phyloP scores from a whole-genome alignment of 768 basidiomycete species.

The Mycena vitilis region DNA sequence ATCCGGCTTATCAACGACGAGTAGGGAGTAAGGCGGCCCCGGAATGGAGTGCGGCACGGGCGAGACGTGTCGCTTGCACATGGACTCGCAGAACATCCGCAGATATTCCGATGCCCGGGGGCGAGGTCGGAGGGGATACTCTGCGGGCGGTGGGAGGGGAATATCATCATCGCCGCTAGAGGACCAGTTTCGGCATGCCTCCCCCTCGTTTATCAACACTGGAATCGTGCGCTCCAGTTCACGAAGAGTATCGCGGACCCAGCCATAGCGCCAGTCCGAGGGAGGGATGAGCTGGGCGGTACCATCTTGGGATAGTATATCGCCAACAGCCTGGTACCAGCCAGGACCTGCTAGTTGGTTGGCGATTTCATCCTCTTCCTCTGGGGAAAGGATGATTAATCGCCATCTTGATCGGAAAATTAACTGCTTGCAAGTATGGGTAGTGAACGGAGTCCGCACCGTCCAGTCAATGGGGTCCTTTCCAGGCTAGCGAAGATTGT shows the following conservation, averaged over 20 bases:
- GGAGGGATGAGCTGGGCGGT: slow-evolving; percentile 72
- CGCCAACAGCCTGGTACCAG: slow-evolving; percentile 87
- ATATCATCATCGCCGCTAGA: slow-evolving; percentile 58
- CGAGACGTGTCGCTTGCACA: slow-evolving; percentile 56
- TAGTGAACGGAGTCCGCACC: slow-evolving; percentile 52
- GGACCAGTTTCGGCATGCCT: slow-evolving; percentile 68
- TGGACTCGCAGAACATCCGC: slow-evolving; percentile 63
- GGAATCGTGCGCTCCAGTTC: slow-evolving; percentile 82
- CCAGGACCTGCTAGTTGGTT: slow-evolving; percentile 82
- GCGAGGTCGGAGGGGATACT: slow-evolving; percentile 85
- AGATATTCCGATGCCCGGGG: slow-evolving; percentile 82
- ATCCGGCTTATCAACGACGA: slow-evolving; percentile 89
- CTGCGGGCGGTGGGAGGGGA: slow-evolving; percentile 84
- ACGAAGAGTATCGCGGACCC: slow-evolving; percentile 86
- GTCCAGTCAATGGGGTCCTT: slow-evolving; percentile 85
- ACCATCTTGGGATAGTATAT: slow-evolving; percentile 78
- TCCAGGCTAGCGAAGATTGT: slow-evolving; percentile 81
- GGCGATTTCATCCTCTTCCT: slow-evolving; percentile 93
- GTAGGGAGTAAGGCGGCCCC: slow-evolving; percentile 90
- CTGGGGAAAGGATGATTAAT: slow-evolving; percentile 88
- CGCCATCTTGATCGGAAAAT: slow-evolving; percentile 71
- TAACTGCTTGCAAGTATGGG: neutral
- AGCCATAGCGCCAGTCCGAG: slow-evolving; percentile 89
- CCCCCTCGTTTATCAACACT: slow-evolving; percentile 68
- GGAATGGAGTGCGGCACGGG: slow-evolving; percentile 68